Conservation (phyloP, 1,284 basidiomycete species). For the Leccinum pachyderme region DNA sequence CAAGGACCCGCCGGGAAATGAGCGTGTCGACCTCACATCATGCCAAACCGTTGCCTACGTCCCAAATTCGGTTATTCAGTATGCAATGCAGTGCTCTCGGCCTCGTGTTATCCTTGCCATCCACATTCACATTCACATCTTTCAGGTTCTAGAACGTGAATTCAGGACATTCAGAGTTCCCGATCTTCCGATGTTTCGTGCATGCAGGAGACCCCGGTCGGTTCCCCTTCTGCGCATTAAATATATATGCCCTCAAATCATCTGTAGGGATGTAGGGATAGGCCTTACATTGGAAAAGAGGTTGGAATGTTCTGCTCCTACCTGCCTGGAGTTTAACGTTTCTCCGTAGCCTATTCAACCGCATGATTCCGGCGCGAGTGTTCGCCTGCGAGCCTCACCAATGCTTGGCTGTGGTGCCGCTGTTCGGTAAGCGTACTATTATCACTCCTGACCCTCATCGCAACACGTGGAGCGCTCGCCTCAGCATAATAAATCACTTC, state of each 20-base stretch:
- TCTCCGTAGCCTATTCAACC: neutral
- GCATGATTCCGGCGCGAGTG: neutral
- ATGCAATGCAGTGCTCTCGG: conserved; percentile 23
- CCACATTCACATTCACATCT: conserved; percentile 19
- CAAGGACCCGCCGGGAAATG: conserved; percentile 12
- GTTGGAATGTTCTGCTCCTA: conserved; percentile 1
- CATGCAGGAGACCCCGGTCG: conserved; percentile 22
- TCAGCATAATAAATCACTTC: neutral
- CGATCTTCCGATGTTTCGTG: conserved; percentile 26
- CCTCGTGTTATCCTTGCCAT: conserved; percentile 31
- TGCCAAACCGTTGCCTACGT: conserved; percentile 10
- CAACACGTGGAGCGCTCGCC: conserved; percentile 19
- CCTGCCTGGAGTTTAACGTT: neutral
- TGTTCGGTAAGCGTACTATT: conserved; percentile 4
- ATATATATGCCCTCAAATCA: neutral
- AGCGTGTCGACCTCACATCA: conserved; percentile 20
- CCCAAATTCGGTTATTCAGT: conserved; percentile 22
- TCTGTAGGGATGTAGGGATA: conserved; percentile 1
- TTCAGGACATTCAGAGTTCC: conserved; percentile 9
- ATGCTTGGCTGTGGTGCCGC: neutral
- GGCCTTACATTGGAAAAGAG: neutral
- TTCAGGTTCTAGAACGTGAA: conserved; percentile 28
- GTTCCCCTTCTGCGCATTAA: conserved; percentile 3
- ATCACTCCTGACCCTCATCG: conserved; percentile 6
- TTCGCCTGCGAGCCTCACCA: neutral